Base-by-base conservation (phyloP, 2,329 filamentous ascomycete genomes). In the Aspergillus sojae region DNA sequence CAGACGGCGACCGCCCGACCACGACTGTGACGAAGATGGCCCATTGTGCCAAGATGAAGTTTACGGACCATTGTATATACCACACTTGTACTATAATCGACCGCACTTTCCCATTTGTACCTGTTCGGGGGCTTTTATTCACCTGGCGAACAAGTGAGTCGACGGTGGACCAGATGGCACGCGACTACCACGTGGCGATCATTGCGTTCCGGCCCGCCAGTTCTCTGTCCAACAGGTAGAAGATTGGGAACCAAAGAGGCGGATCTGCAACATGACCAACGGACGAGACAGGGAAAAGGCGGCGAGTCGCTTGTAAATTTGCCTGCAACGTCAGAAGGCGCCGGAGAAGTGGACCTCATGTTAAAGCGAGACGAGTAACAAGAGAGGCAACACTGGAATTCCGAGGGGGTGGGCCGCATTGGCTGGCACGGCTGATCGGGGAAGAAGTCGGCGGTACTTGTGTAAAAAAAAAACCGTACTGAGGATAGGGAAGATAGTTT, bases 131-230 rank as follows among this genome's bases (percentile, higher is more conserved):
- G 14, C 1, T 34, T 39, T 16, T 23, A 34, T 26, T 34, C 48
- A 50, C 10, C 46, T 52, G 28, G 26, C 9, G 26, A 43, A 52
- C 12, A 23, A 39, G 46, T 36, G 23, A n/a, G 10, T 32, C 46
- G 26, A 64, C 32, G 5, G 28, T 58, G 36, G 34, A 19, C 21
- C 32, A 26, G 12, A 26, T 54, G 19, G 16, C 53, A n/a, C 57
- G 41, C 30, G 63, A 62, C 26, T 68, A 68, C 32, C 50, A 57
- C 46, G 36, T 21, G 4, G 63, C 50, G 21, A 52, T 67, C n/a
- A 52, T 68, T 32, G 53, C 34, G 21, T 48, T 63, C 12, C 26
- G 45, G 43, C 61, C 21, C 21, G 26, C 3, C 21, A 41, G 19
- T 60, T 30, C 30, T 48, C 54, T 19, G 7, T 64, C 28, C 14